Base-by-base conservation (phyloP, 2,329 filamentous ascomycete genomes). In the Pseudodiploospora longispora region DNA sequence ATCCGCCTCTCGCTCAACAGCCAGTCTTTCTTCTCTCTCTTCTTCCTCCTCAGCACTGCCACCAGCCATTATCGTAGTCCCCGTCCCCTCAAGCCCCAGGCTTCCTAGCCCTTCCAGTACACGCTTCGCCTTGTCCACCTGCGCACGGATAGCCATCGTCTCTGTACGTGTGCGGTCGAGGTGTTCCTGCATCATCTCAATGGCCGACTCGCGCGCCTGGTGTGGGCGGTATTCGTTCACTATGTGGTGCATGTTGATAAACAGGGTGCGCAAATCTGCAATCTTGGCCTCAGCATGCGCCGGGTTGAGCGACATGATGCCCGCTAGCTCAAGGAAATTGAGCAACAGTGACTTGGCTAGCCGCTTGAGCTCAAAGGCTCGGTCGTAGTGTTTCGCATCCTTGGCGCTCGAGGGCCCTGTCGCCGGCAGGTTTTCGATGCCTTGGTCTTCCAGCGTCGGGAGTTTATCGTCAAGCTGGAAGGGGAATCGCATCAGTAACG, bases 191-290 rank as follows among this genome's bases (percentile, higher is more conserved):
- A 96, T 89, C 70, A 91, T 78, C 52, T 83, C 67, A 30, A 95
- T 95, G 46, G 95, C 71, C 29, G 83, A 89, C 68, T 96, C 90
- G 37, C 91, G 71, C 27, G 90, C 89, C 67, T 97, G 91, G 61
- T 96, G 90, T 7, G 90, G 90, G 30, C 91, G 78, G 66, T 95
- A 97, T 63, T 95, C 83, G 63, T 98, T 98, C 52, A 97, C 80
- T 43, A 95, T 75, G 58, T 94, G 87, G 65, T 96, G 89, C 58
- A 94, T 85, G 62, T 97, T 97, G 62, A 91, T 82, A 50, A 95
- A 83, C 29, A 97, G 69, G 10, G 83, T 89, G 55, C 85, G 76
- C 30, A 98, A 66, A 61, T 97, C 85, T 37, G 80, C 72, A 38
- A 91, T 74, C 60, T 95, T 95, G 36, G 80, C 74, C 28, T 76